These are phyloP conservation scores for Suillus americanus DNA, from an alignment of 768 basidiomycete species.

Conservation along the genomic window DNA sequence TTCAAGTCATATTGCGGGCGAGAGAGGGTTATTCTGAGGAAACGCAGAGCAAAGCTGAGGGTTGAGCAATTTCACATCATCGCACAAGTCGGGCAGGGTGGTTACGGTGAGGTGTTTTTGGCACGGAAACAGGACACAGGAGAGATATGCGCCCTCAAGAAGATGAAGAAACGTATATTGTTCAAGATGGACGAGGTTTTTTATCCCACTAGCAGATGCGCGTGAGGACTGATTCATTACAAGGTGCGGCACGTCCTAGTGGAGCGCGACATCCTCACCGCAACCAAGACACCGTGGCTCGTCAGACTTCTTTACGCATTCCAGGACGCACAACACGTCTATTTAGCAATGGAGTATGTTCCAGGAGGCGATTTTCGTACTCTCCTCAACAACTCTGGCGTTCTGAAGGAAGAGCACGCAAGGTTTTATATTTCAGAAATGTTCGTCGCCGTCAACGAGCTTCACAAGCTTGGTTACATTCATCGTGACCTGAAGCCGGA, in stretches of 20 bases:
- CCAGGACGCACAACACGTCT: constrained; percentile 88
- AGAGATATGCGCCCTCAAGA: constrained; percentile 96
- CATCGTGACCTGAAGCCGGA: constrained; percentile 98
- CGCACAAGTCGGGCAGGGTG: constrained; percentile 97
- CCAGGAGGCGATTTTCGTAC: constrained; percentile 99
- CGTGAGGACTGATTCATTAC: not conserved
- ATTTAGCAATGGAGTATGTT: constrained; percentile 99
- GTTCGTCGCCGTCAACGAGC: constrained; percentile 91
- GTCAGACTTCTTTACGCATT: constrained; percentile 95
- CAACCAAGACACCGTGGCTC: constrained; percentile 97
- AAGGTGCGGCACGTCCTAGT: constrained; percentile 97
- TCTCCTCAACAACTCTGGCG: constrained; percentile 95
- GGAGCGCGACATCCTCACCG: constrained; percentile 95
- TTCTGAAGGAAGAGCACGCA: constrained; percentile 96
- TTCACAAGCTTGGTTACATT: constrained; percentile 97
- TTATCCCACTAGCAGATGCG: not conserved
- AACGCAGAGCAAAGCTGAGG: constrained; percentile 87
- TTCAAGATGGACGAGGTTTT: constrained; percentile 97
- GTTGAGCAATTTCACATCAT: constrained; percentile 98
- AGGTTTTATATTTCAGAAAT: constrained; percentile 97
- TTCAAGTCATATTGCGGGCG: constrained; percentile 92
- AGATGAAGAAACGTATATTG: constrained; percentile 92
- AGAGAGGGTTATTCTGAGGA: constrained; percentile 89
- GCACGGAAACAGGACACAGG: constrained; percentile 94
- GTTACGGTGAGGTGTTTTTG: constrained; percentile 96